phyloP scores from a whole-genome alignment of 2,329 filamentous ascomycete species.

The Penicillium vulpinum region DNA sequence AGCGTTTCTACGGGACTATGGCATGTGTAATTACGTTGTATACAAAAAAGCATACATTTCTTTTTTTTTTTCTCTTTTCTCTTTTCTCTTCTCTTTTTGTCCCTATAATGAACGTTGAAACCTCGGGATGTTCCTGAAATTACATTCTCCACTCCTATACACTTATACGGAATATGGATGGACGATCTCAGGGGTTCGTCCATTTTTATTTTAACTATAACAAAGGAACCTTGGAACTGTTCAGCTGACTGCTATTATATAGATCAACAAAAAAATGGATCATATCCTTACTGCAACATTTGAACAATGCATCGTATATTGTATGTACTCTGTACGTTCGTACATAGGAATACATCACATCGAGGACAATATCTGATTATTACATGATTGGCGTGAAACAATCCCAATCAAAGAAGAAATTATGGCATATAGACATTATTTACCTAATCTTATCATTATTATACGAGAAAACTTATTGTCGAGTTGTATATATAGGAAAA shows the following conservation, averaged over 20 bases:
- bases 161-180: slow-evolving; percentile 12
- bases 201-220: not conserved
- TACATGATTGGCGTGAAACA: not conserved
- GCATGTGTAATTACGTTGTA: slow-evolving; percentile 17
- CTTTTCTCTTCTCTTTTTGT: not conserved
- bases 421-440: not conserved
- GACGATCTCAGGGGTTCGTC: slow-evolving; percentile 26
- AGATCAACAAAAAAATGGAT: not conserved
- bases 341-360: not conserved
- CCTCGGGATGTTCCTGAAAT: slow-evolving; percentile 2
- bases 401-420: not conserved
- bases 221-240: not conserved
- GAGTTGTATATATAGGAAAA: not conserved
- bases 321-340: not conserved
- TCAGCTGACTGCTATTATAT: not conserved
- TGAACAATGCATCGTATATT: not conserved
- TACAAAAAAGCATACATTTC: slow-evolving; percentile 17
- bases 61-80: not conserved
- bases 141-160: slow-evolving; percentile 19
- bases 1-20: slow-evolving; percentile 6
- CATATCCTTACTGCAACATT: not conserved
- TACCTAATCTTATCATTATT: not conserved
- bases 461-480: not conserved
- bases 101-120: not conserved
- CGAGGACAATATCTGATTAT: too few species aligned